Base-by-base conservation (phyloP, 2,329 filamentous ascomycete genomes). In the Alternaria sp. region DNA sequence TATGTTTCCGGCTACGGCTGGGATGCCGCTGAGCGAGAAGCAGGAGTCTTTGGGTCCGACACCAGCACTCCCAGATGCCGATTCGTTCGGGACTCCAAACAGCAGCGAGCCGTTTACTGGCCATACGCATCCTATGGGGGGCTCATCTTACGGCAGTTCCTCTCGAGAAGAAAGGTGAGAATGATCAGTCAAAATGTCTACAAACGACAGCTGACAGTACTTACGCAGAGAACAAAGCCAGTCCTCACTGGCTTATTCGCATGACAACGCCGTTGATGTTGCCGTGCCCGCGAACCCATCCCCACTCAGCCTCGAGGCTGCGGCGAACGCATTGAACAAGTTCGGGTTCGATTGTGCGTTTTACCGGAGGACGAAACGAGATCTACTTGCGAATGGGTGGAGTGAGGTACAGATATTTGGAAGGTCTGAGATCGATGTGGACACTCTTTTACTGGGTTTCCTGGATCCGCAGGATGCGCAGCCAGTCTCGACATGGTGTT, bases 281-380 rank as follows among this genome's bases (percentile, higher is more conserved):
- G 58, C 62, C 14, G 42, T 66, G 9, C 51, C 69, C n/a, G 65
- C 71, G 61, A 66, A 69, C 39, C 67, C 61, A 12, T 52, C 66
- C 7, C 56, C 65, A 24, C 49, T 68, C 47, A 60, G 54, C 12
- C 58, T 72, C 24, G 69, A 70, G 26, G 60, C 57, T 22, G 66
- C 61, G 30, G 55, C 64, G 49, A 73, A 58, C 22, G 63, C 61
- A 43, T 47, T 68, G 55, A 71, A 57, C 43, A 78, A 77, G 39
- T 76, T 78, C 53, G 70, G 73, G 11, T 75, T 75, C 49, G 75
- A 78, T 54, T 77, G 73, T 54, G 68, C 69, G 6, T 75, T 74
- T 39, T 78, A 75, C 26, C 66, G 71, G 43, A 67, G 72, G 41
- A 71, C 66, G 11, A 77, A 77, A 58, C 60, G 70, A 55, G 74